Evolutionary conservation across 2,329 filamentous ascomycete genomes (phyloP), one percentile per base, ranked within the genome.

Genomic region (Ophiocordyceps sinensis): DNA sequence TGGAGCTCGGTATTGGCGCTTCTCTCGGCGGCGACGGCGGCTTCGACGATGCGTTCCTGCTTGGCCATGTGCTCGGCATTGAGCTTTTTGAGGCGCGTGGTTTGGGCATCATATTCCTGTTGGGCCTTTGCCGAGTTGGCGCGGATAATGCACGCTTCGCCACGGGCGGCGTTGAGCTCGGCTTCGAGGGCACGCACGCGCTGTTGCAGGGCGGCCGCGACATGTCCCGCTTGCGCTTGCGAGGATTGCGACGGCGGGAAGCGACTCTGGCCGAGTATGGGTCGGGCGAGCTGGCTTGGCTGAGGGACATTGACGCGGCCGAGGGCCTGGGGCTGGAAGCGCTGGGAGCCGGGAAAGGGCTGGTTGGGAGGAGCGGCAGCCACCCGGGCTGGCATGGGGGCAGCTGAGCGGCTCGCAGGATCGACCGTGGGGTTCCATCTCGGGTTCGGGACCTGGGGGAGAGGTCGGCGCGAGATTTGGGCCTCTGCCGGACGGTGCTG

Each of bases 101-200:
- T 57, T 49, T 79, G 71, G 21, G 71, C 68, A 39, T 84, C 76
- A 51, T 81, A 75, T 37, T 78, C 71, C 40, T 75, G 73, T 14
- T 68, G 65, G 0, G 69, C 64, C 50, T 76, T 80, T 39, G 79
- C 73, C 34, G 77, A 70, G 44, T 84, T 85, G 44, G 74, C 73
- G 29, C 85, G 75, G n/a, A 88, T 68, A 45, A 88, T 86, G 39
- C 81, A 71, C 26, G 78, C 77, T 55, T 88, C 83, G 39, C 85
- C 85, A 15, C 74, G 66, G 49, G 83, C 82, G 3, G 72, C 70
- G 41, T 67, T 68, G 14, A 81, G 67, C 39, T 77, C 73, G 6
- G 70, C 61, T 48, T 74, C 68, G 3, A 80, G 63, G 2, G 67
- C 63, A 8, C 62, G 60, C 29, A 79, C 58, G 31, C 71, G 67